Percentiles rank a stretch among this genome's conserved stretches.
These are phyloP conservation scores for Polytrichum commune DNA, from an alignment of 225 moss, liverwort and hornwort species.

Conservation along the genomic window DNA sequence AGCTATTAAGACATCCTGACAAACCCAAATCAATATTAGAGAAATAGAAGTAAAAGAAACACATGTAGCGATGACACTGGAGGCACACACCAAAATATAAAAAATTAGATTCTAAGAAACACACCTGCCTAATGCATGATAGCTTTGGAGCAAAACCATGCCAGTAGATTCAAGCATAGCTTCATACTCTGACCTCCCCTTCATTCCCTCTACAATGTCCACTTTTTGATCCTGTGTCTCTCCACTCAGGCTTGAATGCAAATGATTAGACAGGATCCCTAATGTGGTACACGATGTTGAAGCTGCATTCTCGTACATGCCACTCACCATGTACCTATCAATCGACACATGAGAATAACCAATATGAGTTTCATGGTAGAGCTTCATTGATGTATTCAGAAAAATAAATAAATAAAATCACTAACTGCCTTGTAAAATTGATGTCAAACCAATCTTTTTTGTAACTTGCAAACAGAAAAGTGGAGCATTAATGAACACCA, in stretches of 20 bases:
- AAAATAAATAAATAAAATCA: neutral
- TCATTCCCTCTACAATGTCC: constrained; percentile 18
- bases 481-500: neutral
- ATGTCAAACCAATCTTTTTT: too few relatives aligned
- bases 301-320: constrained; percentile 63
- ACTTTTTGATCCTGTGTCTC: constrained; percentile 13
- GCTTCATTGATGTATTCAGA: neutral
- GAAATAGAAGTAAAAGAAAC: neutral
- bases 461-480: neutral
- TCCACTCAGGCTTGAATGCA: constrained; percentile 23
- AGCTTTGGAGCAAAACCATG: constrained; percentile 65
- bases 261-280: constrained; percentile 37
- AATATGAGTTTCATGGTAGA: neutral
- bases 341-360: neutral
- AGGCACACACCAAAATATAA: neutral
- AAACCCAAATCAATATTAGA: neutral
- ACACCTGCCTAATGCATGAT: constrained; percentile 52
- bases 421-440: neutral
- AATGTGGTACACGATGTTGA: constrained; percentile 45
- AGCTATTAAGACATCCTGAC: neutral
- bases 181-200: constrained; percentile 40
- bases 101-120: neutral
- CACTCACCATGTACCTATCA: constrained; percentile 52
- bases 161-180: constrained; percentile 60
- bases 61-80: neutral